Base-by-base conservation (phyloP, 2,329 filamentous ascomycete genomes). In the Monosporascus sp. region DNA sequence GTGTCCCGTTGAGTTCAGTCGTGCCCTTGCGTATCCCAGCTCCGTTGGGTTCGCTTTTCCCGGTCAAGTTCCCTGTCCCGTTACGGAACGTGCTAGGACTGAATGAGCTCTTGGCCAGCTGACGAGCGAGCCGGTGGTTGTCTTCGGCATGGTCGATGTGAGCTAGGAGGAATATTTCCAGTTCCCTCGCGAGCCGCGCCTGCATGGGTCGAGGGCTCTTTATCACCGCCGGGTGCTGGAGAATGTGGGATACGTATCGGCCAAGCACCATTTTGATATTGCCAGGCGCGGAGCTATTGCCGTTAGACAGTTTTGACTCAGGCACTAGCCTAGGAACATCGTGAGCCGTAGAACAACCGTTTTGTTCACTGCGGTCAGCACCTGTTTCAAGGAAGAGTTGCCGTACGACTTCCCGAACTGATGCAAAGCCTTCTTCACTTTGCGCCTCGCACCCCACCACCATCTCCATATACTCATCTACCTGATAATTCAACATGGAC, bases 391-490 rank as follows among this genome's bases (percentile, higher is more conserved):
- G 17, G n/a, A 51, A 25, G 11, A 39, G 20, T 36, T 48, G 31
- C 24, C 17, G 37, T 15, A 48, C 35, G 20, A 27, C 20, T 31
- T 3, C 15, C 38, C 20, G 7, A 24, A 25, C 15, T 39, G 15
- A 20, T 46, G 3, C 4, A 24, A 24, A 27, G 27, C 27, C 9
- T 27, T 11, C 27, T 27, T 27, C 22, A 24, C 22, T 3, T 24
- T 24, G 22, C 22, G 22, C 22, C 22, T 39, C 18, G 37, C 7
- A 14, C 8, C 46, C 48, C 3, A 52, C 6, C 4, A 53, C 44
- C 3, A 8, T 18, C 22, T 56, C 54, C 38, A 56, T 49, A 31
- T 46, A 56, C 18, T 54, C 47, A 37, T 56, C 51, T 1, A 49
- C 51, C 15, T 50, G 36, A 18, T 47, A 56, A 17, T 48, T 50